phyloP scores from a whole-genome alignment of 2,329 filamentous ascomycete species.

The Aspergillus sojae region DNA sequence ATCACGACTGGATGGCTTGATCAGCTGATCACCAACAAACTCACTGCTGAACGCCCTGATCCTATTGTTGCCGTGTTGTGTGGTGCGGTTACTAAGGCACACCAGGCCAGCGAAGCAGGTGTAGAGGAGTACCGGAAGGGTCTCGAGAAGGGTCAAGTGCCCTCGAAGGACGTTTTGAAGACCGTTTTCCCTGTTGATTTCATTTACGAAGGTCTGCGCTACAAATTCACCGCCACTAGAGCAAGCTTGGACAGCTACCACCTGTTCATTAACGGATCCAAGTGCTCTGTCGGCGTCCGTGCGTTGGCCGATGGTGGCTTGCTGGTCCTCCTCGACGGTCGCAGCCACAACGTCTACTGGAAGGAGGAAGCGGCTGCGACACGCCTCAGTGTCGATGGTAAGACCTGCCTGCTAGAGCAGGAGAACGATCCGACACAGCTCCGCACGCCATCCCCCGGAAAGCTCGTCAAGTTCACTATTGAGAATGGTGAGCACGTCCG shows the following conservation, averaged over 20 bases:
- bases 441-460: slow-evolving; percentile 90
- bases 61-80: slow-evolving; percentile 91
- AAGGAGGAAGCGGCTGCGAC: slow-evolving; percentile 98
- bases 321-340: slow-evolving; percentile 84
- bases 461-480: slow-evolving; percentile 96
- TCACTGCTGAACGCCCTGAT: slow-evolving; percentile 94
- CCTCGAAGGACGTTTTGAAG: slow-evolving; percentile 93
- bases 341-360: slow-evolving; percentile 99
- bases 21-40: slow-evolving; percentile 95
- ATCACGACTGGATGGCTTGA: slow-evolving; percentile 99
- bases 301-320: slow-evolving; percentile 92
- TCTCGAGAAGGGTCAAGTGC: slow-evolving; percentile 95
- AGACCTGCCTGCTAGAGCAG: slow-evolving; percentile 96
- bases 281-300: slow-evolving; percentile 89
- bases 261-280: slow-evolving; percentile 98
- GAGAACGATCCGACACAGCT: slow-evolving; percentile 99
- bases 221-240: slow-evolving; percentile 97
- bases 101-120: slow-evolving; percentile 89
- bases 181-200: slow-evolving; percentile 98
- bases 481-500: slow-evolving; percentile 93
- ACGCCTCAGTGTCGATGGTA: slow-evolving; percentile 93
- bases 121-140: slow-evolving; percentile 84
- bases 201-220: slow-evolving; percentile 94
- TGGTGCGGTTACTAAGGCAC: slow-evolving; percentile 91
- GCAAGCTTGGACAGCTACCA: slow-evolving; percentile 94